phyloP scores from a whole-genome alignment of 352 stramenopile species.

The Paralagenidium karlingii region DNA sequence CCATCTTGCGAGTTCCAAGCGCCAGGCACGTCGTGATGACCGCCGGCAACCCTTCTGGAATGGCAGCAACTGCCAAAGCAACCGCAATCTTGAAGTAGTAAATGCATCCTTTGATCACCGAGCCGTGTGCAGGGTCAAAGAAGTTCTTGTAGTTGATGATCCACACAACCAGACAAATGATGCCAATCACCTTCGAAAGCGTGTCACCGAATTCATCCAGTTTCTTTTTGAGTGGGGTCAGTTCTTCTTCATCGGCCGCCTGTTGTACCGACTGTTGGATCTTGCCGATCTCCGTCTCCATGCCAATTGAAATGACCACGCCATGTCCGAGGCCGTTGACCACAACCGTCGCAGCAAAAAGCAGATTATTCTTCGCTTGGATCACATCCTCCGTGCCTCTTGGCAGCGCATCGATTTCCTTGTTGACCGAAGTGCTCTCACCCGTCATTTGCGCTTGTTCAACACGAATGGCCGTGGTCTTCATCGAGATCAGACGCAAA shows the following conservation, averaged over 20 bases:
- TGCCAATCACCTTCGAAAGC: slow-evolving; percentile 94
- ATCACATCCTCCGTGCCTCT: slow-evolving; percentile 65
- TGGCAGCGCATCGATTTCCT: slow-evolving; percentile 73
- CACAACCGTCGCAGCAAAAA: slow-evolving; percentile 97
- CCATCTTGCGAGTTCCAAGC: slow-evolving; percentile 94
- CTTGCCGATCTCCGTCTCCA: slow-evolving; percentile 98
- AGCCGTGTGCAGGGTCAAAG: slow-evolving; percentile 77
- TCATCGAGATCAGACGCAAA: slow-evolving; percentile 90
- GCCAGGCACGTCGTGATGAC: slow-evolving; percentile 97
- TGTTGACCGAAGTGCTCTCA: slow-evolving; percentile 90
- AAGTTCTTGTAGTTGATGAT: slow-evolving; percentile 97
- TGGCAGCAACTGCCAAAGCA: slow-evolving; percentile 95
- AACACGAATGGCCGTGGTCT: slow-evolving; percentile 88
- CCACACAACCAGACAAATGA: slow-evolving; percentile 96
- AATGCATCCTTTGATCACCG: slow-evolving; percentile 91
- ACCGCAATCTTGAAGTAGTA: slow-evolving; percentile 99
- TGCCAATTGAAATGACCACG: slow-evolving; percentile 93
- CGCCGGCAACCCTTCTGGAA: slow-evolving; percentile 97
- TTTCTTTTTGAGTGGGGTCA: slow-evolving; percentile 96
- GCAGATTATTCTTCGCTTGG: slow-evolving; percentile 92
- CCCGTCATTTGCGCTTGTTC: slow-evolving; percentile 97
- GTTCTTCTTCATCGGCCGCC: slow-evolving; percentile 87
- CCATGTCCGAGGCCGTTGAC: slow-evolving; percentile 89
- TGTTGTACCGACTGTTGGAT: slow-evolving; percentile 90
- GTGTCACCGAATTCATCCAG: slow-evolving; percentile 97